phyloP scores from a whole-genome alignment of 768 basidiomycete genomes.

The Suillus fuscotomentosus region DNA sequence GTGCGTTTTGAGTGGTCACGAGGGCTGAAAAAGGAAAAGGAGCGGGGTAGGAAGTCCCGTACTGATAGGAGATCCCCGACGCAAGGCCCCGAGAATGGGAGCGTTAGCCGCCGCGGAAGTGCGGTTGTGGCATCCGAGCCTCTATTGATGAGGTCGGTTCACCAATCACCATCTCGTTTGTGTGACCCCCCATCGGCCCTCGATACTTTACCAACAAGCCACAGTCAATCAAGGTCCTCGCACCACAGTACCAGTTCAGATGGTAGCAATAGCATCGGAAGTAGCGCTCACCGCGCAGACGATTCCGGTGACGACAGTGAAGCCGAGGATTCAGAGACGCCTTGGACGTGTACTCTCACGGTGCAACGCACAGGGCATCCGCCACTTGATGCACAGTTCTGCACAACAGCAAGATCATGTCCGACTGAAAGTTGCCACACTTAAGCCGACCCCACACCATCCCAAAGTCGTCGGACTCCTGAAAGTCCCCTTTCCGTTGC shows the following conservation, averaged over 20 bases:
- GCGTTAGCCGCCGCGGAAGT: slow-evolving; percentile 16
- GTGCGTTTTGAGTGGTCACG: slow-evolving; percentile 81
- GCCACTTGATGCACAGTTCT: slow-evolving; percentile 10
- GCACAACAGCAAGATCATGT: slow-evolving; percentile 18
- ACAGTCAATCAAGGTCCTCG: slow-evolving; percentile 41
- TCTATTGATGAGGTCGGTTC: slow-evolving; percentile 8
- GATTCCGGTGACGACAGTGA: slow-evolving; percentile 83
- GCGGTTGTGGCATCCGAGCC: slow-evolving; percentile 12
- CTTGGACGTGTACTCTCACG: slow-evolving; percentile 89
- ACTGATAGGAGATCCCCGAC: slow-evolving; percentile 13
- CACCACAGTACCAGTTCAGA: slow-evolving; percentile 38
- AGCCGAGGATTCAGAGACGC: slow-evolving; percentile 94
- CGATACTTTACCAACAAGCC: slow-evolving; percentile 11
- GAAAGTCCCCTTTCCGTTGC: slow-evolving; percentile 86
- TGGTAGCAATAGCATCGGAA: slow-evolving; percentile 23
- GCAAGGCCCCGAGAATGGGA: slow-evolving; percentile 10
- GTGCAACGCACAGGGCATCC: slow-evolving; percentile 43
- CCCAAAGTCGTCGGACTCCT: slow-evolving; percentile 92
- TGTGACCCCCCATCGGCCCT: slow-evolving; percentile 7
- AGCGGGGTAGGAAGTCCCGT: slow-evolving; percentile 20
- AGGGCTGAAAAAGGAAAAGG: slow-evolving; percentile 22
- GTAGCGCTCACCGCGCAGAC: slow-evolving; percentile 19
- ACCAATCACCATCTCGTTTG: slow-evolving; percentile 10
- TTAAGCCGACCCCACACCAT: slow-evolving; percentile 93
- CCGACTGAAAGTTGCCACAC: slow-evolving; percentile 72